phyloP scores from a whole-genome alignment of 2,329 filamentous ascomycete species.

The Sordariomycetes sp. region DNA sequence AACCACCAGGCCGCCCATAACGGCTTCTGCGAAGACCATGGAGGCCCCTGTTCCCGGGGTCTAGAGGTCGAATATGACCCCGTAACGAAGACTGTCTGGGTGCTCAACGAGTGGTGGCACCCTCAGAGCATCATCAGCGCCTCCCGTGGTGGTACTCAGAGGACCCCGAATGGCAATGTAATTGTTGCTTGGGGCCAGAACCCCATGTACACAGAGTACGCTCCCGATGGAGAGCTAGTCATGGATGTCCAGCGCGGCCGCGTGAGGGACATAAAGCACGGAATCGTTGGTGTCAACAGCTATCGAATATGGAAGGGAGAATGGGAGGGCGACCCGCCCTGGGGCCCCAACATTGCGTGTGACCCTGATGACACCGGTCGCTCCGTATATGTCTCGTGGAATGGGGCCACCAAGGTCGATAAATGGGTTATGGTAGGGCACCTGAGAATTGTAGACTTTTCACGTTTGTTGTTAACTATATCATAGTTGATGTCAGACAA shows the following conservation, averaged over 20 bases:
- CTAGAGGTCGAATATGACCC: slow-evolving; percentile 17
- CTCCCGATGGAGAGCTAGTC: slow-evolving; percentile 12
- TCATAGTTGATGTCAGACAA: slow-evolving; percentile 1
- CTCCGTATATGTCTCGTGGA: slow-evolving; percentile 18
- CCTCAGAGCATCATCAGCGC: slow-evolving; percentile 13
- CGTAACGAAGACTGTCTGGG: slow-evolving; percentile 14
- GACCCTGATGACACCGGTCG: slow-evolving; percentile 10
- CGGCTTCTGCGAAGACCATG: slow-evolving; percentile 11
- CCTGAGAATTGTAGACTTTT: too few relatives aligned
- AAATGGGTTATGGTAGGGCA: slow-evolving; percentile 16
- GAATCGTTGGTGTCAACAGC: slow-evolving; percentile 13
- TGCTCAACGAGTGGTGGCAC: slow-evolving; percentile 18
- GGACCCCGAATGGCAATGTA: slow-evolving; percentile 15
- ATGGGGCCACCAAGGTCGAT: slow-evolving; percentile 17
- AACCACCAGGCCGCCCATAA: slow-evolving; percentile 22
- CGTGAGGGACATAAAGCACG: slow-evolving; percentile 5
- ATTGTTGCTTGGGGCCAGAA: slow-evolving; percentile 17
- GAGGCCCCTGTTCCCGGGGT: slow-evolving; percentile 9
- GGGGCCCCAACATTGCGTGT: slow-evolving; percentile 15
- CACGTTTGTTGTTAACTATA: neutral
- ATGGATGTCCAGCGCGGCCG: slow-evolving; percentile 14
- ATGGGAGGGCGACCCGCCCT: slow-evolving; percentile 16
- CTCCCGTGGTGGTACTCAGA: slow-evolving; percentile 15
- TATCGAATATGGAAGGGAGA: slow-evolving; percentile 16
- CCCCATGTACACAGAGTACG: slow-evolving; percentile 16